Conservation (phyloP, 768 basidiomycete genomes). For the Clitopilus hobsonii region DNA sequence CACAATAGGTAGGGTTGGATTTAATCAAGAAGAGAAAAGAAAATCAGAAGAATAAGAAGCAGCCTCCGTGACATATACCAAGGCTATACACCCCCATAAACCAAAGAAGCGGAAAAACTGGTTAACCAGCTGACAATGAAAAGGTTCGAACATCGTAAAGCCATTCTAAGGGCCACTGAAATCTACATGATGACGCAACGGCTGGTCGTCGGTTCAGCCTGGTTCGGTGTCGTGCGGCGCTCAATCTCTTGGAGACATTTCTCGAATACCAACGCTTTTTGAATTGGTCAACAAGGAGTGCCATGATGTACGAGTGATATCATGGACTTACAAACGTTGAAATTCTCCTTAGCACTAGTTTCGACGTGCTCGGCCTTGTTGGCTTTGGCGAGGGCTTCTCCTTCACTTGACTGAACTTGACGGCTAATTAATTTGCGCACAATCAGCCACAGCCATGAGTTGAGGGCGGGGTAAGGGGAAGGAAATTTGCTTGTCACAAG, state of each 20-base stretch:
- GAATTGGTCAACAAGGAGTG: slow-evolving; percentile 2
- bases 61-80: neutral
- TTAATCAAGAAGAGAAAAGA: neutral
- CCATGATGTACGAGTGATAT: neutral
- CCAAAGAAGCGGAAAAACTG: neutral
- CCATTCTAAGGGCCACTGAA: neutral
- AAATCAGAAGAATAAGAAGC: neutral
- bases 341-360: slow-evolving; percentile 82
- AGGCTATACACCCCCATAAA: neutral
- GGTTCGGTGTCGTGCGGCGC: slow-evolving; percentile 57
- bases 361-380: slow-evolving; percentile 81
- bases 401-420: slow-evolving; percentile 73
- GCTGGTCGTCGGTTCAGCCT: slow-evolving; percentile 30
- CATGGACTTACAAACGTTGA: slow-evolving; percentile 75
- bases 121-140: neutral
- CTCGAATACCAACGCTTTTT: slow-evolving; percentile 76
- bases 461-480: slow-evolving; percentile 12
- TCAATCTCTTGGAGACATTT: slow-evolving; percentile 81
- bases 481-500: slow-evolving; percentile 7
- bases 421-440: slow-evolving; percentile 28
- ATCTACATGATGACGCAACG: slow-evolving; percentile 36
- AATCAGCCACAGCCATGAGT: slow-evolving; percentile 1
- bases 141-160: neutral
- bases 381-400: slow-evolving; percentile 65
- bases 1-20: neutral